A percentile compares a stretch with the other conserved stretches of the same genome.
phyloP scores from a whole-genome alignment of 805 yeast species.

The Saccharomycopsis javanensis region DNA sequence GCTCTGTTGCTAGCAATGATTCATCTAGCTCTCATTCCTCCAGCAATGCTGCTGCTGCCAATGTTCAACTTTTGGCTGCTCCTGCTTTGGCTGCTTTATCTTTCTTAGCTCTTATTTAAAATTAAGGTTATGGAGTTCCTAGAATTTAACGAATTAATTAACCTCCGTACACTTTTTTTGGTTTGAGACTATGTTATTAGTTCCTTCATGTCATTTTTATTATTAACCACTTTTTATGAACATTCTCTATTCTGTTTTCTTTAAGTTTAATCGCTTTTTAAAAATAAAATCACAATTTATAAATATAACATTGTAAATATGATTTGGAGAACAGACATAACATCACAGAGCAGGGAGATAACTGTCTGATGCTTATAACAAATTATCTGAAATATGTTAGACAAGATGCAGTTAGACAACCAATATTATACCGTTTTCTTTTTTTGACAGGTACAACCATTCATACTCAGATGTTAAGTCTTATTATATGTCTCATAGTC shows the following conservation, averaged over 20 bases:
- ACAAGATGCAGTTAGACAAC: too few species aligned
- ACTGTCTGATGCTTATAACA: neutral
- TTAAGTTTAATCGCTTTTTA: neutral
- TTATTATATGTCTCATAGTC: too few species aligned
- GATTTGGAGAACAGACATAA: too few species aligned
- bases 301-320: neutral
- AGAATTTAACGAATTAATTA: too few species aligned
- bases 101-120: slow-evolving; percentile 9
- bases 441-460: too few species aligned
- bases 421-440: too few species aligned
- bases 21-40: slow-evolving; percentile 4
- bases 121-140: neutral
- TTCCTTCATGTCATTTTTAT: neutral
- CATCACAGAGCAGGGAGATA: too few species aligned
- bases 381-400: too few species aligned
- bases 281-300: neutral
- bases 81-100: slow-evolving; percentile 14
- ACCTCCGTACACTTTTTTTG: neutral
- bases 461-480: too few species aligned
- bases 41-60: slow-evolving; percentile 10
- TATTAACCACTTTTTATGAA: neutral
- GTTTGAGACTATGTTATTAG: too few species aligned
- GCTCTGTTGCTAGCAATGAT: slow-evolving; percentile 1
- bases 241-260: neutral
- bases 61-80: slow-evolving; percentile 9